A percentile compares a stretch with the other conserved stretches of the same genome.
Conservation (phyloP, 768 basidiomycete species). For the Leucocoprinus leucothites region DNA sequence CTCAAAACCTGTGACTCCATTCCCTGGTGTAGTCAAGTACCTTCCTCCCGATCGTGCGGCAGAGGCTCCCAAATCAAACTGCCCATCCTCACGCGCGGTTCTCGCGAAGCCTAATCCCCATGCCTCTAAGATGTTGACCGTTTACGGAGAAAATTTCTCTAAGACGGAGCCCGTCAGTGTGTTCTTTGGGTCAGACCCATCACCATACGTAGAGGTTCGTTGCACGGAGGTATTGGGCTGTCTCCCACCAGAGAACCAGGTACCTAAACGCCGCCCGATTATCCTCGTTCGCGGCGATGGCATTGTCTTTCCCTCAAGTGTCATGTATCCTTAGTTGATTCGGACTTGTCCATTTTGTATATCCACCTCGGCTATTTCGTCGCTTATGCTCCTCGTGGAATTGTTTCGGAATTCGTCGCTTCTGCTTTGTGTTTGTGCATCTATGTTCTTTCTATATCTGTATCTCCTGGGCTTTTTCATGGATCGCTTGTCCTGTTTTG, state of each 20-base stretch:
- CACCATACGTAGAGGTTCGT: slow-evolving; percentile 83
- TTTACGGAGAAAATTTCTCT: slow-evolving; percentile 88
- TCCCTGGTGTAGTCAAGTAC: slow-evolving; percentile 87
- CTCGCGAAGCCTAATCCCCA: slow-evolving; percentile 78
- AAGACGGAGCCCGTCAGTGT: slow-evolving; percentile 79
- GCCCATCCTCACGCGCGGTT: slow-evolving; percentile 61
- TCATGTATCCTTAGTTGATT: slow-evolving; percentile 66
- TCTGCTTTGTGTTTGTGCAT: slow-evolving; percentile 24
- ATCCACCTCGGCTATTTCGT: slow-evolving; percentile 9
- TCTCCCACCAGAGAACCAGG: slow-evolving; percentile 65
- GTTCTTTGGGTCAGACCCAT: slow-evolving; percentile 85
- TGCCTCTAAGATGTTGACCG: slow-evolving; percentile 75
- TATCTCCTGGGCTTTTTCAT: slow-evolving; percentile 18
- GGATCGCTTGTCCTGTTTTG: slow-evolving; percentile 15
- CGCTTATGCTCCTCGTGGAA: slow-evolving; percentile 13
- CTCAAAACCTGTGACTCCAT: slow-evolving; percentile 79
- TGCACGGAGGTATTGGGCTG: slow-evolving; percentile 85
- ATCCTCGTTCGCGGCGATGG: slow-evolving; percentile 83
- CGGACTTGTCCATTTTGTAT: neutral
- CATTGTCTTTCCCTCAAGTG: slow-evolving; percentile 81
- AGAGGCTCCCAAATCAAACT: slow-evolving; percentile 75
- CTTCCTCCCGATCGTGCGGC: slow-evolving; percentile 86
- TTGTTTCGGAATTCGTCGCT: slow-evolving; percentile 14
- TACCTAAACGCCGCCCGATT: slow-evolving; percentile 71
- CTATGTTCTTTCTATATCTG: slow-evolving; percentile 16